Evolutionary conservation across 2,329 filamentous ascomycete genomes (phyloP).

Genomic region (Keithomyces neogunnii): DNA sequence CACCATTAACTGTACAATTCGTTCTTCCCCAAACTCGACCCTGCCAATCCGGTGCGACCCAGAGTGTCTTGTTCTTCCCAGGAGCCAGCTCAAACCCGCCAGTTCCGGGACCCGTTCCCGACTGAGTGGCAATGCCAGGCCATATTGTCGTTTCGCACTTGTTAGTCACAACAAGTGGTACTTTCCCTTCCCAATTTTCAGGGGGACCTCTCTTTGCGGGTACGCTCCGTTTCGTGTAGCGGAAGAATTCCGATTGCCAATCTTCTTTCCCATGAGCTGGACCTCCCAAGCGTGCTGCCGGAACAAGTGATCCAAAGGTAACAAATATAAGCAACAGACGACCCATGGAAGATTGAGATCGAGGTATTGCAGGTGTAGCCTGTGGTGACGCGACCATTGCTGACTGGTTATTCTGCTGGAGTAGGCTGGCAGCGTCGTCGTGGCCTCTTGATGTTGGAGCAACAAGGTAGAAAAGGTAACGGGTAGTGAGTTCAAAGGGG

Average conservation of each 20-base stretch:
- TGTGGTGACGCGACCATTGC: conserved; percentile 1
- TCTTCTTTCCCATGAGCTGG: conserved; percentile 10
- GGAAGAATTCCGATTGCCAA: conserved; percentile 20
- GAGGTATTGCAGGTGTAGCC: neutral
- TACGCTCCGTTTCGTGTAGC: conserved; percentile 15
- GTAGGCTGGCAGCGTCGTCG: neutral
- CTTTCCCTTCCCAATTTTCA: conserved; percentile 26
- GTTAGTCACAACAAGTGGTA: conserved; percentile 63
- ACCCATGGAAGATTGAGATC: conserved; percentile 11
- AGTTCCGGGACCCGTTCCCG: conserved; percentile 56
- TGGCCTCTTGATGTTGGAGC: neutral
- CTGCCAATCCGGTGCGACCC: conserved; percentile 67
- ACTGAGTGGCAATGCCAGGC: conserved; percentile 67
- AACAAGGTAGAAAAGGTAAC: neutral
- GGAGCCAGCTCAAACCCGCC: conserved; percentile 60
- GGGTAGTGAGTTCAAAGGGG: neutral
- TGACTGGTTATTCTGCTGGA: neutral
- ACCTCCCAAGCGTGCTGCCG: conserved; percentile 9
- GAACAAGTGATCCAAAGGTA: conserved; percentile 13
- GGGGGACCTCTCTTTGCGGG: conserved; percentile 22
- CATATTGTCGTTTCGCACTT: conserved; percentile 63
- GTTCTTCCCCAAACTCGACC: conserved; percentile 77
- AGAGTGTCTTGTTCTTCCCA: conserved; percentile 50
- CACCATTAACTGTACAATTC: conserved; percentile 67
- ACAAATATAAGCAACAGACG: conserved; percentile 14